phyloP scores from a whole-genome alignment of 352 stramenopile species.

The Phytophthora brassicae region DNA sequence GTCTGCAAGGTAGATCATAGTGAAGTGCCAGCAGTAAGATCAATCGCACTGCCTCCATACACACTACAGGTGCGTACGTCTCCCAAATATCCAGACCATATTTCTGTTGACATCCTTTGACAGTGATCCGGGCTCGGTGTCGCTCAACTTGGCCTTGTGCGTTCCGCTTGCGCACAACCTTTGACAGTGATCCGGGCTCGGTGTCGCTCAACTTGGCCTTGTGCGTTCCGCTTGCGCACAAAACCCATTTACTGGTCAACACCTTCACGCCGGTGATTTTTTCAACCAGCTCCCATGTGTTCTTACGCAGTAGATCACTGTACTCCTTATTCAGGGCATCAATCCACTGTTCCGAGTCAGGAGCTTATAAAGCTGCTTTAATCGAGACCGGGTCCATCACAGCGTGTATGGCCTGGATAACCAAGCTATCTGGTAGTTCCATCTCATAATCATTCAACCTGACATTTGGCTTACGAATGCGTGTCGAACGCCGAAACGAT shows the following conservation, averaged over 20 bases:
- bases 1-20: neutral
- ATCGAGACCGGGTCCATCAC: neutral
- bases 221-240: neutral
- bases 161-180: constrained; percentile 1
- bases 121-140: neutral
- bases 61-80: constrained; percentile 5
- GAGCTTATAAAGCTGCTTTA: neutral
- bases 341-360: neutral
- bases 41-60: neutral
- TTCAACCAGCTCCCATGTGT: neutral
- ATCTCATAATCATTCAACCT: neutral
- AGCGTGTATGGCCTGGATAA: neutral
- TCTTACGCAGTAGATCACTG: constrained; percentile 2
- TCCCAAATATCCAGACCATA: constrained; percentile 3
- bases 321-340: constrained; percentile 3
- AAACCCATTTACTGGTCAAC: neutral
- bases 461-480: neutral
- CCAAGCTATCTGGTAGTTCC: neutral
- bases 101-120: constrained; percentile 6
- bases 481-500: constrained; percentile 13
- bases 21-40: constrained; percentile 9
- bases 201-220: neutral
- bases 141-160: neutral
- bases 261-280: neutral
- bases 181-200: constrained; percentile 5